Base-by-base conservation (phyloP, 148 eudicot genomes). In the Simmondsia chinensis region DNA sequence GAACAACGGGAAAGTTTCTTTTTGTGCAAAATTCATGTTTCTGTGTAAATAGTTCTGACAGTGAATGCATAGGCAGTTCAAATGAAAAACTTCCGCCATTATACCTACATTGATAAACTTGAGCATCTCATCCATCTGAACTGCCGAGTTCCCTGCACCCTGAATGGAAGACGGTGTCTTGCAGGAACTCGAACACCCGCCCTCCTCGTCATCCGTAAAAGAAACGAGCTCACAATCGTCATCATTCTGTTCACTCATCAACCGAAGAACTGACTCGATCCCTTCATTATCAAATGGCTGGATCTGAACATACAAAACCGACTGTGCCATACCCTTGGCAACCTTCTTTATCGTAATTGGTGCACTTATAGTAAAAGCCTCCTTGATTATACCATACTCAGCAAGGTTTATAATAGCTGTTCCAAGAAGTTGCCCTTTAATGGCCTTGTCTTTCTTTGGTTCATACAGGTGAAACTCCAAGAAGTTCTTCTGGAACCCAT, bases 391-490 rank as follows among this genome's bases (percentile, higher is more conserved):
- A 23, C 93, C 97, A 65, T 63, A 81, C 43, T 84, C 95, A 16
- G 76, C 82, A 8, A 89, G 70, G 38, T 89, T 84, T 20, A 89
- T 34, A 1, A 50, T 52, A 20, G 84, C 82, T 10, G 82, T 71
- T 39, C 97, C 97, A 20, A 89, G 53, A 15, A 76, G 72, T 24
- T 81, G 82, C 16, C 81, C 97, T 68, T 80, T 83, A 1, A 54
- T 45, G 12, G 73, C 70, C 61, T 77, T 83, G 21, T 85, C 93
- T 51, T 73, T 89, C 23, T 57, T 68, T 4, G 84, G 74, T 41
- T 89, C 95, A 45, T 68, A 84, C 76, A 89, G 56, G 57, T 59
- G 65, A 42, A 89, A 81, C 46, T 89, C 95, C 49, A 89, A 54
- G 53, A 47, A 54, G 30, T 84, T 89, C 72, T 84, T 89, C 44